These are phyloP conservation scores for Aspergillus bridgeri DNA, from an alignment of 495 filamentous ascomycete genomes.

Conservation along the genomic window DNA sequence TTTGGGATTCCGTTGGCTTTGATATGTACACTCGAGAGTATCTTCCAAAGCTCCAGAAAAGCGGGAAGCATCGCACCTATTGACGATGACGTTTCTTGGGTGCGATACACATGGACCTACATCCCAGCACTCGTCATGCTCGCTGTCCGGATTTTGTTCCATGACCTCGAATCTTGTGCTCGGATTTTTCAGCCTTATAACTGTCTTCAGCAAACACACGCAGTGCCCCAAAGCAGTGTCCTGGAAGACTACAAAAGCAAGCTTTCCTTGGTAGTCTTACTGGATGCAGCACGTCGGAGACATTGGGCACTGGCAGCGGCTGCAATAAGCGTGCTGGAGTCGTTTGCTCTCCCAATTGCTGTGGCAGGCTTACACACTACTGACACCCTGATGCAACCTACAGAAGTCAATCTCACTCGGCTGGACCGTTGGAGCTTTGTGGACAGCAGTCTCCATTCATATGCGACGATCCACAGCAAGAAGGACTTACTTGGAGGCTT, in stretches of 20 bases:
- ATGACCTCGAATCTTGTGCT: constrained; percentile 9
- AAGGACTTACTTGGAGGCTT: background rate
- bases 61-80: constrained; percentile 1
- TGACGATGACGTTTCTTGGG: background rate
- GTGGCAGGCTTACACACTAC: constrained; percentile 16
- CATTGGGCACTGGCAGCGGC: constrained; percentile 12
- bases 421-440: constrained; percentile 7
- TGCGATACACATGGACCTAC: constrained; percentile 20
- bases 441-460: background rate
- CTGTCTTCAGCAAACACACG: background rate
- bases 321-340: constrained; percentile 9
- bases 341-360: constrained; percentile 7
- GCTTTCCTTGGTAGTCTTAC: constrained; percentile 5
- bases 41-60: constrained; percentile 7
- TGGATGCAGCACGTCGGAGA: constrained; percentile 5
- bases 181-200: constrained; percentile 8
- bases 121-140: constrained; percentile 22
- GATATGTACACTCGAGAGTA: constrained; percentile 12
- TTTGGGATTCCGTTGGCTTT: constrained; percentile 10
- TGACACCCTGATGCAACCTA: background rate
- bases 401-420: background rate
- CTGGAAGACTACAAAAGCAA: constrained; percentile 18
- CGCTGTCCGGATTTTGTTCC: constrained; percentile 9
- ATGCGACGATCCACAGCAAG: background rate
- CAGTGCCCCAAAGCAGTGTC: constrained; percentile 1